phyloP scores from a whole-genome alignment of 2,329 filamentous ascomycete species.

The Trichoderma arundinaceum region DNA sequence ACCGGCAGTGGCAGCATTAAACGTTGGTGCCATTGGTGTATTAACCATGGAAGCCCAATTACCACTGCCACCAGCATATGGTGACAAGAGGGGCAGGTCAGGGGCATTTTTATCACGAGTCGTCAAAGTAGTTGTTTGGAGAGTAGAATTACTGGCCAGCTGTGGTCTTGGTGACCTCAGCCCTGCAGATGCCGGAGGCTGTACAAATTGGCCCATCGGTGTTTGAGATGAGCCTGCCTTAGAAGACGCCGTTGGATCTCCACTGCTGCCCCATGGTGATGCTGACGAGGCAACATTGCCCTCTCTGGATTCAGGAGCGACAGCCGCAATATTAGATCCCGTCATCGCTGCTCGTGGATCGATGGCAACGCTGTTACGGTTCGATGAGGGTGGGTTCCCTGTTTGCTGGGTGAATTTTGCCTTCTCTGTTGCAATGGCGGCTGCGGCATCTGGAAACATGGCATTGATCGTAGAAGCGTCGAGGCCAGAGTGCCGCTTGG shows the following conservation, averaged over 20 bases:
- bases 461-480: conserved; percentile 93
- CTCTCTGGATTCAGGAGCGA: conserved; percentile 49
- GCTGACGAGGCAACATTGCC: conserved; percentile 43
- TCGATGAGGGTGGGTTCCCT: conserved; percentile 85
- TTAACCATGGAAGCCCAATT: conserved; percentile 99
- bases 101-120: conserved; percentile 67
- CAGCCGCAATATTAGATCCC: conserved; percentile 73
- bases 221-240: conserved; percentile 80
- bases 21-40: conserved; percentile 91
- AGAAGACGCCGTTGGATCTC: conserved; percentile 56
- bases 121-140: conserved; percentile 83
- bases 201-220: conserved; percentile 93
- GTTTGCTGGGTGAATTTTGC: conserved; percentile 96
- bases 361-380: conserved; percentile 85
- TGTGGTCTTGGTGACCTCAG: conserved; percentile 81
- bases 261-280: conserved; percentile 77
- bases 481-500: conserved; percentile 93
- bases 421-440: conserved; percentile 98
- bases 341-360: conserved; percentile 77
- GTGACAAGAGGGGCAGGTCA: conserved; percentile 87
- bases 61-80: conserved; percentile 71
- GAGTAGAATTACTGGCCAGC: conserved; percentile 68
- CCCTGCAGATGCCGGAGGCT: conserved; percentile 73
- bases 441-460: conserved; percentile 98
- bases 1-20: conserved; percentile 61